phyloP scores from a whole-genome alignment of 106 monocot genomes.

The Agapanthus africanus region DNA sequence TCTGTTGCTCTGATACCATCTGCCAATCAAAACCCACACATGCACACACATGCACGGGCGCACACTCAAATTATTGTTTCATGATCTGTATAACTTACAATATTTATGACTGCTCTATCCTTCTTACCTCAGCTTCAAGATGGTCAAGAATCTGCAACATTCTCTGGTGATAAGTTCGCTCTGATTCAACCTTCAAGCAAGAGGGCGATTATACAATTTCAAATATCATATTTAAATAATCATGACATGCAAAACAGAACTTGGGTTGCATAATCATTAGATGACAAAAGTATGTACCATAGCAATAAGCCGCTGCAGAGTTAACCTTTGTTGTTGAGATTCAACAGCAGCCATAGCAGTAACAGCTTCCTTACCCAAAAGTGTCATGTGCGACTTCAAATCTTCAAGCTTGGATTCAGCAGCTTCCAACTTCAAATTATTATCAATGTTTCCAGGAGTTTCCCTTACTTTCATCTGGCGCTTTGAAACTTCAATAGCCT shows the following conservation, averaged over 20 bases:
- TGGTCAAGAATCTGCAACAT: constrained; percentile 77
- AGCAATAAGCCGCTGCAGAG: constrained; percentile 76
- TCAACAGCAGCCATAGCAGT: constrained; percentile 88
- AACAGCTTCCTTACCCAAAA: constrained; percentile 80
- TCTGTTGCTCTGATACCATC: constrained; percentile 70
- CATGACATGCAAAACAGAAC: not conserved
- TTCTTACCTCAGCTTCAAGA: constrained; percentile 56
- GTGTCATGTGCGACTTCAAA: constrained; percentile 73
- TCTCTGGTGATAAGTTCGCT: constrained; percentile 75
- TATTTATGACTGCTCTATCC: not conserved
- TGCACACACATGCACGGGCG: not conserved
- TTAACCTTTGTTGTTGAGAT: constrained; percentile 84
- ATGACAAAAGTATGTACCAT: constrained; percentile 41
- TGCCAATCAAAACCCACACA: constrained; percentile 2
- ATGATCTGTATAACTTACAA: not conserved
- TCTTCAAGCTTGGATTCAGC: constrained; percentile 81
- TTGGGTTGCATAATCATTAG: not conserved
- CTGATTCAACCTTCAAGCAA: constrained; percentile 66
- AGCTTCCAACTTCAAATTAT: constrained; percentile 67
- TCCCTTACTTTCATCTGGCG: constrained; percentile 77
- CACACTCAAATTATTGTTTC: not conserved
- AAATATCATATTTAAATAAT: not conserved
- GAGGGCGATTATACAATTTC: constrained; percentile 3
- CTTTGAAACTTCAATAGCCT: constrained; percentile 93
- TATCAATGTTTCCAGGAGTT: constrained; percentile 57